Percentiles rank a stretch among this genome's conserved stretches.
phyloP scores from a whole-genome alignment of 1,139 yeast species.

The Sugiyamaella novakii region DNA sequence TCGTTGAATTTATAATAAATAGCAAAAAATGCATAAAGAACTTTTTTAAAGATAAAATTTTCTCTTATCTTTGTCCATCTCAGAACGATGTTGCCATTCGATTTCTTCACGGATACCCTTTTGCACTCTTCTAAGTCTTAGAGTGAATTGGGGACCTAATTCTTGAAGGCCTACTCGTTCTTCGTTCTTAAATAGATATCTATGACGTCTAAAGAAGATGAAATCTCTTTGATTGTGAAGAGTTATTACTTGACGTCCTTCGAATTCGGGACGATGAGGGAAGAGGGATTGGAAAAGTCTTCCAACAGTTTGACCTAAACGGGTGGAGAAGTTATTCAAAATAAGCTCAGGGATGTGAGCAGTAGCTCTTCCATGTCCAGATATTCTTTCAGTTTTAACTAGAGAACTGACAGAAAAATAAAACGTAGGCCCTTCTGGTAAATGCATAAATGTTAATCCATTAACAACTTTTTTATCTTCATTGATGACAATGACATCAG shows the following conservation, averaged over 20 bases:
- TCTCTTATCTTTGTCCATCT: slow-evolving; percentile 94
- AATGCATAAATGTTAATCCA: slow-evolving; percentile 87
- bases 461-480: slow-evolving; percentile 92
- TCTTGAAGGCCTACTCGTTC: slow-evolving; percentile 94
- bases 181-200: slow-evolving; percentile 85
- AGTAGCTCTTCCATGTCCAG: slow-evolving; percentile 90
- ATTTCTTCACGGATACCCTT: slow-evolving; percentile 88
- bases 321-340: slow-evolving; percentile 85
- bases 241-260: slow-evolving; percentile 94
- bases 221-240: slow-evolving; percentile 95
- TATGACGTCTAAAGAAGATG: slow-evolving; percentile 91
- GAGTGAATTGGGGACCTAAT: slow-evolving; percentile 93
- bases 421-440: slow-evolving; percentile 94
- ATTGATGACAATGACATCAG: slow-evolving; percentile 84
- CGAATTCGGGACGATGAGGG: slow-evolving; percentile 90
- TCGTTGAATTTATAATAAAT: slow-evolving; percentile 13
- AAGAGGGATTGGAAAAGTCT: slow-evolving; percentile 86
- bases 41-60: slow-evolving; percentile 82
- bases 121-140: slow-evolving; percentile 83
- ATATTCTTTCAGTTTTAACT: slow-evolving; percentile 52
- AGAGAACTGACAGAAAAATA: slow-evolving; percentile 85
- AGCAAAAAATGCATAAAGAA: not conserved
- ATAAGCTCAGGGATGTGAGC: slow-evolving; percentile 89
- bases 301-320: slow-evolving; percentile 92
- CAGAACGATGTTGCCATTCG: slow-evolving; percentile 95